Evolutionary conservation across 352 stramenopile species (phyloP).

Genomic region (Phytophthora uliginosa): DNA sequence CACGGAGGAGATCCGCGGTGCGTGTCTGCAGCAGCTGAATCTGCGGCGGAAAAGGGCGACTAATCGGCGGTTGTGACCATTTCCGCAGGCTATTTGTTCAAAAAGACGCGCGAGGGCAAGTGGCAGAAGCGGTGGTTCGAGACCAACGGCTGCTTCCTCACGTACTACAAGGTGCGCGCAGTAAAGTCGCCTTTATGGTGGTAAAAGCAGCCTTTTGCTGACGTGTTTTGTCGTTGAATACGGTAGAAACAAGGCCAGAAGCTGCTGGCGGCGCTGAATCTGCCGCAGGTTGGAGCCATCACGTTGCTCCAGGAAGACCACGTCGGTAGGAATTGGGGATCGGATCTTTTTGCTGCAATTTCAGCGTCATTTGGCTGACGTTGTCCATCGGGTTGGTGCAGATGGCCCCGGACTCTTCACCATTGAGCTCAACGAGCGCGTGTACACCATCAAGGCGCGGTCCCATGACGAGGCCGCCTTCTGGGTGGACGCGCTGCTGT

Average conservation of each 20-base stretch:
- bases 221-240: constrained; percentile 4
- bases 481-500: constrained; percentile 90
- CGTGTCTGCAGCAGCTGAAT: not conserved
- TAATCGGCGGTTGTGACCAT: constrained; percentile 17
- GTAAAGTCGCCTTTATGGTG: not conserved
- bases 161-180: constrained; percentile 97
- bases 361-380: constrained; percentile 14
- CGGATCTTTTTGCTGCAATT: not conserved
- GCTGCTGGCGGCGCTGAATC: constrained; percentile 93
- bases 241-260: constrained; percentile 94
- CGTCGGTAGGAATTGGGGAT: constrained; percentile 41
- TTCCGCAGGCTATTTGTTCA: constrained; percentile 91
- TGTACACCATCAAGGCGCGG: constrained; percentile 93
- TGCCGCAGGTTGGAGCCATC: constrained; percentile 94
- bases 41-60: not conserved
- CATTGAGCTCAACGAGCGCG: constrained; percentile 91
- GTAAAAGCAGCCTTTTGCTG: not conserved
- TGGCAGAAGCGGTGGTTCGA: constrained; percentile 99
- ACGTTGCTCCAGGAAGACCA: constrained; percentile 79
- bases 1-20: constrained; percentile 78
- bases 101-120: constrained; percentile 95
- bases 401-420: constrained; percentile 90
- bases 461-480: constrained; percentile 89
- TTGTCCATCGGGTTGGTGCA: constrained; percentile 26
- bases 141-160: constrained; percentile 98